These are phyloP conservation scores for Insectozyma bohioensis DNA, from an alignment of 1,139 yeast genomes.

Conservation along the genomic window DNA sequence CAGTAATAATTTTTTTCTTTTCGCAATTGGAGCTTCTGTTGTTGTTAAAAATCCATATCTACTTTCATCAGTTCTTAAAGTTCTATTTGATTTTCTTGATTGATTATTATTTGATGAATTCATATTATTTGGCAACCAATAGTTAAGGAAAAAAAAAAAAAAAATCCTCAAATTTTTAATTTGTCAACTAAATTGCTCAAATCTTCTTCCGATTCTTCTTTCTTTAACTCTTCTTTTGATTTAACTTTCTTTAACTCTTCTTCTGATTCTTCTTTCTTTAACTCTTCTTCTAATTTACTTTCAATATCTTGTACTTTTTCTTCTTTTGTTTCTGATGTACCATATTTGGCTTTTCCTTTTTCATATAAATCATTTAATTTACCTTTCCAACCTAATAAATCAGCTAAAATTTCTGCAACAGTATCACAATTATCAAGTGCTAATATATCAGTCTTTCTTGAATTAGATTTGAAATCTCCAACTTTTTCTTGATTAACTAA, in stretches of 20 bases:
- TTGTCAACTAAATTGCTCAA: constrained; percentile 8
- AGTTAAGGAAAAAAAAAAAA: neutral
- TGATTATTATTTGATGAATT: neutral
- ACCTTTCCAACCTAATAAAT: constrained; percentile 62
- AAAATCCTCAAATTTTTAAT: constrained; percentile 4
- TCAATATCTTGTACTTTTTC: constrained; percentile 16
- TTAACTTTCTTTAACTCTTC: constrained; percentile 7
- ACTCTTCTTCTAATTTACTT: constrained; percentile 11
- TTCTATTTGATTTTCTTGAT: neutral
- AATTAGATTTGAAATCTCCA: constrained; percentile 59
- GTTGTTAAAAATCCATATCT: constrained; percentile 9
- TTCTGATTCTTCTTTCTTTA: constrained; percentile 8
- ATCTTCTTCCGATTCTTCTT: constrained; percentile 1
- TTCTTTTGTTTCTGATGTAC: constrained; percentile 9
- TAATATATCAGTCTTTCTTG: constrained; percentile 58
- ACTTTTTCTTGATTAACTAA: constrained; percentile 74
- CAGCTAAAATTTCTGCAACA: constrained; percentile 53
- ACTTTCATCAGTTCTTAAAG: constrained; percentile 4
- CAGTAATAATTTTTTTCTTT: constrained; percentile 2
- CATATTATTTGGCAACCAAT: constrained; percentile 4
- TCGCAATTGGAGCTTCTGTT: constrained; percentile 2
- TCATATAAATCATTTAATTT: constrained; percentile 42
- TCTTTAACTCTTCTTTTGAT: constrained; percentile 1
- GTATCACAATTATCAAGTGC: constrained; percentile 63
- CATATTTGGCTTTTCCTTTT: constrained; percentile 16